Conservation (phyloP, 2,329 filamentous ascomycete genomes). For the Dactylellina drechsleri region DNA sequence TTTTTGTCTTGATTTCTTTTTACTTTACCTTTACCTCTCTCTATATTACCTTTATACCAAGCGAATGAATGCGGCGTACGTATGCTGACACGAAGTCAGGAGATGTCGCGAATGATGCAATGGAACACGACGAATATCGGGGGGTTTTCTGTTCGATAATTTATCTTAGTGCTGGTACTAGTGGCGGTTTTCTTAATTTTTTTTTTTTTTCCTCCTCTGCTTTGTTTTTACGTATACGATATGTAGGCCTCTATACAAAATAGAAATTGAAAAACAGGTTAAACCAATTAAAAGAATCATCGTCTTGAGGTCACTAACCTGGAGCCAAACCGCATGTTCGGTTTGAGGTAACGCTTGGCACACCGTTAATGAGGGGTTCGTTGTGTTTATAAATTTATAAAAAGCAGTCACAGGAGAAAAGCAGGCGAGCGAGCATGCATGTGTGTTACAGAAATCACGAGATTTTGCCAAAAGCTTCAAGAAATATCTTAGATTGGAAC, state of each 20-base stretch:
- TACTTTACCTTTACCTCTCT: no score
- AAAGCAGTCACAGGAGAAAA: conserved; percentile 34
- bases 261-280: conserved; percentile 31
- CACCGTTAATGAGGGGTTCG: no score
- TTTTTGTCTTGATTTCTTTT: no score
- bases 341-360: no score
- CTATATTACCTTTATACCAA: neutral
- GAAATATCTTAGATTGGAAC: neutral
- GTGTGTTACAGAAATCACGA: neutral
- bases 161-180: no score
- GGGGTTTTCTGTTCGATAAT: neutral
- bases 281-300: conserved; percentile 16
- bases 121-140: neutral
- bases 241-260: neutral
- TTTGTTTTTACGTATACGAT: no score
- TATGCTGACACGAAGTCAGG: conserved; percentile 6
- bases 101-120: neutral
- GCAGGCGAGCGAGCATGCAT: no score
- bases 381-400: conserved; percentile 9
- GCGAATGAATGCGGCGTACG: neutral
- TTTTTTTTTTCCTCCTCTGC: no score
- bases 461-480: neutral
- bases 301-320: neutral
- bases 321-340: no score
- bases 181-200: neutral